Conservation (phyloP, 2,329 filamentous ascomycete species). For the Arthrobotrys megalospora region DNA sequence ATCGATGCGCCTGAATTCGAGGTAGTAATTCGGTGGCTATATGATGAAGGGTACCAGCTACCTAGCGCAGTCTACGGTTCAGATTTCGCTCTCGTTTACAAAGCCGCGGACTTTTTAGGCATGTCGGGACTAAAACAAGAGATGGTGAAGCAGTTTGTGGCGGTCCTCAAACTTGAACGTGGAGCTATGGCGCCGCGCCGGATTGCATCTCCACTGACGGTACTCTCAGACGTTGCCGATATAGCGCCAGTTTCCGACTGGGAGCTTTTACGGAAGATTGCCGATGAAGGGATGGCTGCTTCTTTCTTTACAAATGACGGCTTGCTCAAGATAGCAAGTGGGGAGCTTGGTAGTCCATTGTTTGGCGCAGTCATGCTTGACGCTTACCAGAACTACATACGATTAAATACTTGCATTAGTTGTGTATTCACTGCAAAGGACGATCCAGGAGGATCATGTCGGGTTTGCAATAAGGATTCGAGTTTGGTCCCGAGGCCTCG, state of each 20-base stretch:
- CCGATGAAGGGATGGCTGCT: background rate
- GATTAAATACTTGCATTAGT: background rate
- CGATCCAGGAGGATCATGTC: background rate
- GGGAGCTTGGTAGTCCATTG: background rate
- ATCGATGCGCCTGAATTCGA: background rate
- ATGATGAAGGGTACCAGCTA: conserved; percentile 7
- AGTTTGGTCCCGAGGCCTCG: background rate
- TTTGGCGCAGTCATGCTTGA: background rate
- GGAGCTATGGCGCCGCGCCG: background rate
- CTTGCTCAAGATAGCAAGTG: background rate
- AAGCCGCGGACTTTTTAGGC: conserved; percentile 14
- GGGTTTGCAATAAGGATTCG: background rate
- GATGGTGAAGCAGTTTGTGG: conserved; percentile 2
- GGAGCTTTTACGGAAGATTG: background rate
- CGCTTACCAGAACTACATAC: background rate
- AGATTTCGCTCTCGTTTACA: background rate
- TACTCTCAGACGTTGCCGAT: background rate
- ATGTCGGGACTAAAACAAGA: conserved; percentile 6
- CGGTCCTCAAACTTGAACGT: background rate
- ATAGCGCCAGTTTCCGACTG: conserved; percentile 3
- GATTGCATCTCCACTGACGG: background rate
- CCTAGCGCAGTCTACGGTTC: background rate
- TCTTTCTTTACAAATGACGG: background rate
- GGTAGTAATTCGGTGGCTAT: conserved; percentile 9
- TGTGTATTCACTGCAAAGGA: background rate